Conservation (phyloP, 495 filamentous ascomycete genomes). For the Letharia columbiana region DNA sequence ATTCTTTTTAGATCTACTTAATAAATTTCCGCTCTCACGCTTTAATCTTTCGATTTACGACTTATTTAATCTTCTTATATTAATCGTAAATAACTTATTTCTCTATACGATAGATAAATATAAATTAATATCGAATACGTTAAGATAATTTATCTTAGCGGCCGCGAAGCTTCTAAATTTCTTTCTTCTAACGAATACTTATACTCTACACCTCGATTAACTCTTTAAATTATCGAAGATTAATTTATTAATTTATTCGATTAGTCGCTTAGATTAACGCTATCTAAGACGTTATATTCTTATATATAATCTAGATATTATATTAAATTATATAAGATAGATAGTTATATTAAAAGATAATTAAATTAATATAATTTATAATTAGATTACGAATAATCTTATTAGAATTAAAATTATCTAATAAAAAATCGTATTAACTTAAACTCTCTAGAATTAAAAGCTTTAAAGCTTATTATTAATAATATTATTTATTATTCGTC, state of each 20-base stretch:
- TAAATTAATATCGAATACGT: slow-evolving; percentile 16
- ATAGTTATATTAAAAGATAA: slow-evolving; percentile 22
- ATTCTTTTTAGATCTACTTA: slow-evolving; percentile 10
- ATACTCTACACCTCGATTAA: slow-evolving; percentile 7
- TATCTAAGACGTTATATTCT: slow-evolving; percentile 3
- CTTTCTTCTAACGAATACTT: slow-evolving; percentile 6
- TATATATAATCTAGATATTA: slow-evolving; percentile 18
- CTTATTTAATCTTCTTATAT: slow-evolving; percentile 5
- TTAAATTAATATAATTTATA: slow-evolving; percentile 16
- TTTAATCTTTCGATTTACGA: neutral
- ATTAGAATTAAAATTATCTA: slow-evolving; percentile 22
- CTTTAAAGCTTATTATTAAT: slow-evolving; percentile 17
- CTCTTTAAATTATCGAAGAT: slow-evolving; percentile 11
- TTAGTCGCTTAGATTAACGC: slow-evolving; percentile 19
- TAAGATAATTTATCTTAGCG: slow-evolving; percentile 4
- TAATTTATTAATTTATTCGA: slow-evolving; percentile 14
- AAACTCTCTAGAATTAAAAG: neutral
- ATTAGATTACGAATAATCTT: slow-evolving; percentile 16
- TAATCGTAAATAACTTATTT: slow-evolving; percentile 13
- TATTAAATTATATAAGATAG: slow-evolving; percentile 21
- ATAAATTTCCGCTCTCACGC: slow-evolving; percentile 4
- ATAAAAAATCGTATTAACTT: neutral
- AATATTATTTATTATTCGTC: slow-evolving; percentile 14
- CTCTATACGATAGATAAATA: slow-evolving; percentile 14
- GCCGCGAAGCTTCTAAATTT: slow-evolving; percentile 19